Evolutionary conservation across 2,329 filamentous ascomycete genomes (phyloP).

Genomic region (Aspergillus fumigatus): DNA sequence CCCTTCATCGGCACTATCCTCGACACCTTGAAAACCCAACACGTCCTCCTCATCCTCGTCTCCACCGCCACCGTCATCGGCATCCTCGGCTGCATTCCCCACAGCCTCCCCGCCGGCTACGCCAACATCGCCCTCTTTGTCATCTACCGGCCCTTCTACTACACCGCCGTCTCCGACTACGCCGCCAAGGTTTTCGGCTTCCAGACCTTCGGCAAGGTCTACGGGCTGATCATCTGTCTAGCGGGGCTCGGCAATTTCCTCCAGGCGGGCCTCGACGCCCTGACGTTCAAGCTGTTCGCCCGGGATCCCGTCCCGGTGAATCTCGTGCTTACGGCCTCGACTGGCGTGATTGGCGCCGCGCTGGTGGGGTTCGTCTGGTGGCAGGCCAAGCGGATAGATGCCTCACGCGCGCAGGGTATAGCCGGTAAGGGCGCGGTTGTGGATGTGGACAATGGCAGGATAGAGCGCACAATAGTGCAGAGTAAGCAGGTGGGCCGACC

Average conservation of each 20-base stretch:
- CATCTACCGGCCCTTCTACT: conserved; percentile 80
- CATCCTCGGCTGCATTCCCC: conserved; percentile 67
- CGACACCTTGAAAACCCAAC: conserved; percentile 68
- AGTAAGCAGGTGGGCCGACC: too few relatives aligned
- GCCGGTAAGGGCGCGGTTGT: not conserved
- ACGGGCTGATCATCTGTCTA: conserved; percentile 82
- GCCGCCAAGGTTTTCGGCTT: conserved; percentile 90
- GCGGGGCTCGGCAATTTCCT: conserved; percentile 80
- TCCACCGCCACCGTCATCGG: conserved; percentile 69
- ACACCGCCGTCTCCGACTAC: conserved; percentile 84
- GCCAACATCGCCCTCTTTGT: conserved; percentile 74
- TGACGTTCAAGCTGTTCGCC: conserved; percentile 68
- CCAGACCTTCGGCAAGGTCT: conserved; percentile 88
- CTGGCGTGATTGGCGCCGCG: conserved; percentile 58
- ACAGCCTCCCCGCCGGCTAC: conserved; percentile 66
- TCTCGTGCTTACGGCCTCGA: conserved; percentile 58
- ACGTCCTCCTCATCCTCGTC: conserved; percentile 68
- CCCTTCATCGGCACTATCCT: conserved; percentile 80
- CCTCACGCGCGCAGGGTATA: not conserved
- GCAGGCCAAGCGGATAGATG: conserved; percentile 37
- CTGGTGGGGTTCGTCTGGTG: conserved; percentile 64
- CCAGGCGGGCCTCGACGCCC: conserved; percentile 72
- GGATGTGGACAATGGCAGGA: not conserved
- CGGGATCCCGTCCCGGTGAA: conserved; percentile 77
- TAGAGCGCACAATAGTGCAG: not conserved